Conservation (phyloP, 1,139 yeast genomes). For the Yamadazyma aaseri region DNA sequence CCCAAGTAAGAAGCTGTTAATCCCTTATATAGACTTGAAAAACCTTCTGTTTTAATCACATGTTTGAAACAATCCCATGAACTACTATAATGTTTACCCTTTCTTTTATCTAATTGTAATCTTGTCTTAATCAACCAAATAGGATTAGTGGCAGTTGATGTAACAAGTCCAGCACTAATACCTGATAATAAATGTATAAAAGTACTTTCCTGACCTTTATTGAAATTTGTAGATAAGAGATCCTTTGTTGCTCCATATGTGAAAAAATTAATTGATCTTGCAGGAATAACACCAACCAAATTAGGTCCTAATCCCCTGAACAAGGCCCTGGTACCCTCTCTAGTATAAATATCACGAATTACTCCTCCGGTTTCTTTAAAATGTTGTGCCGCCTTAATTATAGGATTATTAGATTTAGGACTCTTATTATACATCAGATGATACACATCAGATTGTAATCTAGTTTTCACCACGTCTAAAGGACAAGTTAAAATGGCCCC, state of each 20-base stretch:
- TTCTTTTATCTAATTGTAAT: slow-evolving; percentile 78
- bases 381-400: slow-evolving; percentile 58
- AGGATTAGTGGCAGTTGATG: slow-evolving; percentile 99
- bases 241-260: slow-evolving; percentile 93
- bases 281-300: slow-evolving; percentile 97
- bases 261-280: slow-evolving; percentile 93
- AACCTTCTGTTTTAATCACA: slow-evolving; percentile 74
- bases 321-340: slow-evolving; percentile 82
- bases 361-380: slow-evolving; percentile 81
- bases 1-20: slow-evolving; percentile 93
- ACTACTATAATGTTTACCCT: slow-evolving; percentile 67
- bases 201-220: slow-evolving; percentile 74
- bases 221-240: slow-evolving; percentile 58
- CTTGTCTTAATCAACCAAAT: slow-evolving; percentile 97
- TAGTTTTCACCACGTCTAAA: slow-evolving; percentile 91
- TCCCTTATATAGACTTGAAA: slow-evolving; percentile 80
- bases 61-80: slow-evolving; percentile 81
- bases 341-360: slow-evolving; percentile 60
- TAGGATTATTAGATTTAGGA: slow-evolving; percentile 40
- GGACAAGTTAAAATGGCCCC: slow-evolving; percentile 96
- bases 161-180: slow-evolving; percentile 90
- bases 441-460: slow-evolving; percentile 86
- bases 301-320: slow-evolving; percentile 97
- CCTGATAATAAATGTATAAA: slow-evolving; percentile 88
- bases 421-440: slow-evolving; percentile 38